Base-by-base conservation (phyloP, 768 basidiomycete genomes). In the Sporobolomyces pararoseus region DNA sequence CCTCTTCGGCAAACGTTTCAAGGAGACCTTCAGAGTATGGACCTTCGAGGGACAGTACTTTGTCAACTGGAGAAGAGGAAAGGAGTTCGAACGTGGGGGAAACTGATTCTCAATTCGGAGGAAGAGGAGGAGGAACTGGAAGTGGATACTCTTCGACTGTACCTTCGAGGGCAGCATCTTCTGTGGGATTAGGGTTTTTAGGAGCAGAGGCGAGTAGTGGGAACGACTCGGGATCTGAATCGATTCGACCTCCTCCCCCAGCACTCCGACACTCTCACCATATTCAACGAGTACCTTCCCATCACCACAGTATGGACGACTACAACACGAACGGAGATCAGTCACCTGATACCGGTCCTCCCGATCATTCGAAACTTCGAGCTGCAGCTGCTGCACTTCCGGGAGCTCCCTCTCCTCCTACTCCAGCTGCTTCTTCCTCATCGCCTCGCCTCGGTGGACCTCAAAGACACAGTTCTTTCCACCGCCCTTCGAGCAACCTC, bases 241-340 rank as follows among this genome's bases (percentile, higher is more conserved):
- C 63, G 46, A n/a, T 46, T 47, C 7, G 34, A 9, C 1, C 54
- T 34, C 63, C 3, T 17, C 53, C 29, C 29, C 58, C 27, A 27
- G 54, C 39, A 25, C 35, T 71, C 34, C 27, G 19, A 3, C 39
- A 50, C 19, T 63, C 60, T 12, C 55, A 65, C 57, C 60, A 54
- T 49, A 71, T 75, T 64, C 49, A 63, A 29, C 70, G 70, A 42
- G 73, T 71, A 32, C n/a, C 51, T 42, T 69, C 70, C 29, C 70
- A 69, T 70, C 70, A 75, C 64, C 70, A 44, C 50, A 68, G 66
- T 50, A 52, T 71, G 52, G 67, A 75, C 49, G 67, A 68, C 37
- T 60, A 65, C 35, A 32, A 17, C 27, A 7, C 3, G 32, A 25
- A 44, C 2, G 34, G 55, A 25, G 58, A 39, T 2, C 46, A 51